phyloP scores from a whole-genome alignment of 495 filamentous ascomycete species.

The Trichoderma erinaceum region DNA sequence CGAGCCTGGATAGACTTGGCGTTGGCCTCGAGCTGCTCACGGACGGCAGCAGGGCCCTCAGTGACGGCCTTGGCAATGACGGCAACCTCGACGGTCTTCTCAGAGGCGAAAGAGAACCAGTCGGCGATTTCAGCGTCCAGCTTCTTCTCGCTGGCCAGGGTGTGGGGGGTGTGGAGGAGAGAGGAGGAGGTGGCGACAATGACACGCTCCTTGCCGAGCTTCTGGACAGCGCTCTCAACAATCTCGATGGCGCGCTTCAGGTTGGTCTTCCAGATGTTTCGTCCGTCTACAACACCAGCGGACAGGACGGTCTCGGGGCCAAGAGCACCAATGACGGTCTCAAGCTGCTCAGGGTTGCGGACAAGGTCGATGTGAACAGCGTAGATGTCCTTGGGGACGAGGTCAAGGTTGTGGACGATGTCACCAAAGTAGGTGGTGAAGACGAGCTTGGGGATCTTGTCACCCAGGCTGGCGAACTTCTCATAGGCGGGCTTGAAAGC shows the following conservation, averaged over 20 bases:
- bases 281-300: constrained; percentile 90
- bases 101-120: constrained; percentile 96
- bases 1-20: constrained; percentile 84
- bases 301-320: constrained; percentile 85
- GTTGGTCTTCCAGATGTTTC: constrained; percentile 99
- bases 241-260: constrained; percentile 83
- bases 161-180: constrained; percentile 96
- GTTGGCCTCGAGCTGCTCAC: constrained; percentile 85
- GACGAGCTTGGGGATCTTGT: constrained; percentile 70
- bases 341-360: constrained; percentile 93
- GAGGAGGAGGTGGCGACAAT: constrained; percentile 95
- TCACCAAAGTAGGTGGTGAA: constrained; percentile 98
- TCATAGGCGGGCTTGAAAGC: constrained; percentile 98
- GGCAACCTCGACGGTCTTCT: constrained; percentile 89
- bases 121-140: constrained; percentile 84
- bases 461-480: constrained; percentile 69
- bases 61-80: constrained; percentile 95
- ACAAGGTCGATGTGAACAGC: constrained; percentile 92
- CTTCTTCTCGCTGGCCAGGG: constrained; percentile 94
- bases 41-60: constrained; percentile 78
- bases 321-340: constrained; percentile 65
- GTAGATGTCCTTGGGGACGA: constrained; percentile 67
- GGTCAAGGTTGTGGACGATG: constrained; percentile 95
- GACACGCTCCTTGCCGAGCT: constrained; percentile 91
- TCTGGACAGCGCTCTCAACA: constrained; percentile 81